A percentile compares a stretch with the other conserved stretches of the same genome.
phyloP scores from a whole-genome alignment of 2,329 filamentous ascomycete species.

The Dactylella cylindrospora region DNA sequence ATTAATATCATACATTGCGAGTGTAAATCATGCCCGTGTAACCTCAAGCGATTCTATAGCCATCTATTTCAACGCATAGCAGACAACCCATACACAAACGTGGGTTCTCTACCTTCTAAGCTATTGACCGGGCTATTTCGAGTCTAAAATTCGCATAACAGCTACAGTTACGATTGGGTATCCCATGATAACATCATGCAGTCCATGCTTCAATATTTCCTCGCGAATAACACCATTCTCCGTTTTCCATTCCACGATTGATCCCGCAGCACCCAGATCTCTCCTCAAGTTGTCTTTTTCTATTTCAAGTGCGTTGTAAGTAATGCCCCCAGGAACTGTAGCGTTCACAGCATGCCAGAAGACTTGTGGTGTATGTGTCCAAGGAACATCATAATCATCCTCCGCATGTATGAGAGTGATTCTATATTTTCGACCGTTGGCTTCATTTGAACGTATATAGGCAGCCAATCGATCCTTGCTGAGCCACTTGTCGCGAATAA shows the following conservation, averaged over 20 bases:
- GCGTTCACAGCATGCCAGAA: slow-evolving; percentile 62
- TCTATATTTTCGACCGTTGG: slow-evolving; percentile 52
- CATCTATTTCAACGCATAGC: too few relatives aligned
- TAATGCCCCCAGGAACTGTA: slow-evolving; percentile 51
- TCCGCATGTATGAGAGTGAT: slow-evolving; percentile 58
- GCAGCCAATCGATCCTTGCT: slow-evolving; percentile 57
- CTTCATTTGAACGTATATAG: slow-evolving; percentile 54
- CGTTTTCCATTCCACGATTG: slow-evolving; percentile 57
- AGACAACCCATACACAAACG: too few relatives aligned
- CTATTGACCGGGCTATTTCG: not conserved
- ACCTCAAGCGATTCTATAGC: too few relatives aligned
- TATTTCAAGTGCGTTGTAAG: slow-evolving; percentile 55
- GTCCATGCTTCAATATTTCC: slow-evolving; percentile 60
- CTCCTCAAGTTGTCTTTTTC: slow-evolving; percentile 53
- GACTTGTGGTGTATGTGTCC: slow-evolving; percentile 56
- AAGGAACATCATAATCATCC: slow-evolving; percentile 59
- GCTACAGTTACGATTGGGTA: slow-evolving; percentile 60
- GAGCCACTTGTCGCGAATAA: slow-evolving; percentile 59
- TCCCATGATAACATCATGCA: slow-evolving; percentile 63
- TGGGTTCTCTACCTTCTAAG: too few relatives aligned
- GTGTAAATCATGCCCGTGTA: too few relatives aligned
- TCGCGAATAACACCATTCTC: slow-evolving; percentile 58
- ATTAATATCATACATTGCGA: too few relatives aligned
- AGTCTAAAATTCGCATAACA: slow-evolving; percentile 56
- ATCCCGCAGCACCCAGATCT: slow-evolving; percentile 57